A percentile compares a stretch with the other conserved stretches of the same genome.
These are phyloP conservation scores for Agaricus blazei DNA, from an alignment of 768 basidiomycete genomes.

Conservation along the genomic window DNA sequence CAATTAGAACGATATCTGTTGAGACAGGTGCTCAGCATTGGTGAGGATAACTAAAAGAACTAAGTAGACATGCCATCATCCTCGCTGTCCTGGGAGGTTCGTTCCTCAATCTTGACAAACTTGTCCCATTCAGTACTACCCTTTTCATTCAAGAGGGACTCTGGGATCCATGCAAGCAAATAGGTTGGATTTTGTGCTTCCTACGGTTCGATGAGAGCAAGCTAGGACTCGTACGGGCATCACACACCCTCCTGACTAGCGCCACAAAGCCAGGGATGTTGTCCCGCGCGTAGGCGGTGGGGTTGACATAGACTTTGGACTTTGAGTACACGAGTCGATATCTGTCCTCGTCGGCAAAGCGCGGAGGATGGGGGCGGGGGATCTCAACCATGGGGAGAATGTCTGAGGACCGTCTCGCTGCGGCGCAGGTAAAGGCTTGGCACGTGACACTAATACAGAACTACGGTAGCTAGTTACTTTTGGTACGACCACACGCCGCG, in stretches of 20 bases:
- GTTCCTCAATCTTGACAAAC: conserved; percentile 81
- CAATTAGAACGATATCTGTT: conserved; percentile 79
- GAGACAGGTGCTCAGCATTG: conserved; percentile 5
- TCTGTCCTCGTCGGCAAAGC: conserved; percentile 47
- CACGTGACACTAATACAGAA: conserved; percentile 7
- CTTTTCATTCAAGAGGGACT: conserved; percentile 75
- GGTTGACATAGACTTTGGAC: conserved; percentile 93
- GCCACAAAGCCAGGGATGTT: conserved; percentile 93
- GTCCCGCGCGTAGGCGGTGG: conserved; percentile 86
- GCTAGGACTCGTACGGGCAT: conserved; percentile 6
- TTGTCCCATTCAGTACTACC: conserved; percentile 86
- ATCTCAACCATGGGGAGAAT: conserved; percentile 77
- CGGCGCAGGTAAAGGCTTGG: conserved; percentile 2
- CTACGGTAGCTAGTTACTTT: conserved; percentile 53
- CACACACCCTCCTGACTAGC: conserved; percentile 79
- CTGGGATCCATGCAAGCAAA: conserved; percentile 92
- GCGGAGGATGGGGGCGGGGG: conserved; percentile 32
- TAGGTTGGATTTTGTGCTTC: conserved; percentile 73
- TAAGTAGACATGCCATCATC: conserved; percentile 54
- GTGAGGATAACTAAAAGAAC: conserved; percentile 1
- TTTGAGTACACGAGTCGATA: conserved; percentile 83
- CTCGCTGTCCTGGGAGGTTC: conserved; percentile 51
- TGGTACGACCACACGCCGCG: conserved; percentile 95
- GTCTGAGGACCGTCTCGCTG: conserved; percentile 24
- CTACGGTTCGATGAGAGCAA: conserved; percentile 27